These are phyloP conservation scores for Penicillium sp. DNA, from an alignment of 2,329 filamentous ascomycete genomes.

Conservation along the genomic window DNA sequence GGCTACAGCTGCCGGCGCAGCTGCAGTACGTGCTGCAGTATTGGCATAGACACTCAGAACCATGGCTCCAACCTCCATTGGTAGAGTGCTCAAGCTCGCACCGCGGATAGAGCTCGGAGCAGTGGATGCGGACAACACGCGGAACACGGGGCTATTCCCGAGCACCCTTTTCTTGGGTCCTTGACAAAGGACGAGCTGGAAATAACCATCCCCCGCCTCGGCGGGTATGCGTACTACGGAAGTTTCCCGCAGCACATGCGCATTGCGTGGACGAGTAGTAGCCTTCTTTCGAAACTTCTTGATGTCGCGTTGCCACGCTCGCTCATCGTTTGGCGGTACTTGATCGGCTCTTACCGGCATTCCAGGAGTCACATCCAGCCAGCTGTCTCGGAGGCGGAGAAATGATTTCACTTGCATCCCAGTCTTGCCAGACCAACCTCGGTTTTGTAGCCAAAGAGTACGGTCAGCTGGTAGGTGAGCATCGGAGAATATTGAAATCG, in stretches of 20 bases:
- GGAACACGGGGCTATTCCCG: slow-evolving; percentile 67
- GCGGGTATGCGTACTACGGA: slow-evolving; percentile 66
- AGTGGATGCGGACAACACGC: slow-evolving; percentile 66
- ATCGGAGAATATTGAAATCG: slow-evolving; percentile 65
- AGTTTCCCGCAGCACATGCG: slow-evolving; percentile 62
- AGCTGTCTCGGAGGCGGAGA: slow-evolving; percentile 59
- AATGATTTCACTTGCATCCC: slow-evolving; percentile 68
- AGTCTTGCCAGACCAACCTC: slow-evolving; percentile 67
- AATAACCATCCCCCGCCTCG: slow-evolving; percentile 66
- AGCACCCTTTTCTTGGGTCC: slow-evolving; percentile 59
- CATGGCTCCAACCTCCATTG: slow-evolving; percentile 62
- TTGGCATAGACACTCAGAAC: slow-evolving; percentile 47
- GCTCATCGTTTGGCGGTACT: slow-evolving; percentile 59
- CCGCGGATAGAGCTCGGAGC: slow-evolving; percentile 64
- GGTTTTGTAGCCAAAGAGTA: slow-evolving; percentile 67
- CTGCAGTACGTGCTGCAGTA: slow-evolving; percentile 28
- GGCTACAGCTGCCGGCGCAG: slow-evolving; percentile 25
- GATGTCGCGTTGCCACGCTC: slow-evolving; percentile 69
- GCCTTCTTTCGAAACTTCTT: slow-evolving; percentile 63
- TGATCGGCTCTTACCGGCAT: slow-evolving; percentile 50
- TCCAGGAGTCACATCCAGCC: slow-evolving; percentile 69
- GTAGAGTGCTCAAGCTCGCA: slow-evolving; percentile 64
- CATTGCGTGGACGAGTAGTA: slow-evolving; percentile 45
- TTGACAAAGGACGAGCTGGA: slow-evolving; percentile 65
- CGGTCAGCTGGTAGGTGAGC: slow-evolving; percentile 57